phyloP scores from a whole-genome alignment of 441 rosid species.

The Iberis amara region DNA sequence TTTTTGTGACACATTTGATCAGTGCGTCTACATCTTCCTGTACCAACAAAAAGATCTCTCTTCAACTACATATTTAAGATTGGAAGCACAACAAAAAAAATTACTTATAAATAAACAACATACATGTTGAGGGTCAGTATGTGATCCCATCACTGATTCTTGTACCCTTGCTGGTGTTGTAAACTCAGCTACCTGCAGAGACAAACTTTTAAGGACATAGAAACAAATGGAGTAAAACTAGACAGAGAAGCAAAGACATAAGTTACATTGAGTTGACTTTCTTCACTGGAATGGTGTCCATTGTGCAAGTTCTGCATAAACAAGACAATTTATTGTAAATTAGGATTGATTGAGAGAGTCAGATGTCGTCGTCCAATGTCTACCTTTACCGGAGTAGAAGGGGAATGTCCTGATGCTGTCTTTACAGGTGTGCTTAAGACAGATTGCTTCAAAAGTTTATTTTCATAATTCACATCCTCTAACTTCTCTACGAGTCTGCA shows the following conservation, averaged over 20 bases:
- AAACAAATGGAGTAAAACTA: conserved; percentile 18
- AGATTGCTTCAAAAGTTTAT: conserved; percentile 54
- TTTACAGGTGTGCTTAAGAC: conserved; percentile 32
- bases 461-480: conserved; percentile 65
- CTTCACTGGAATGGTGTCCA: conserved; percentile 34
- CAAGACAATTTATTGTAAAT: conserved; percentile 6
- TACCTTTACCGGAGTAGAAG: conserved; percentile 41
- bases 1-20: conserved; percentile 54
- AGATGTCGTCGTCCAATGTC: conserved; percentile 12
- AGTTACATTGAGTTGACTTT: conserved; percentile 27
- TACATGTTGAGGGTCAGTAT: conserved; percentile 67
- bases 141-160: conserved; percentile 64
- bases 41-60: conserved; percentile 26
- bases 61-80: conserved; percentile 19
- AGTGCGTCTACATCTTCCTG: conserved; percentile 80
- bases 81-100: conserved; percentile 11
- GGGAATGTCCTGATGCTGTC: conserved; percentile 48
- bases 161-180: conserved; percentile 49
- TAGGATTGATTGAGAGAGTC: conserved; percentile 7
- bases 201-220: conserved; percentile 14
- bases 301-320: conserved; percentile 51
- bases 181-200: conserved; percentile 54
- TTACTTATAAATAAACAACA: conserved; percentile 25
- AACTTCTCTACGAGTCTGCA: conserved; percentile 70
- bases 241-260: conserved; percentile 8